phyloP scores from a whole-genome alignment of 495 filamentous ascomycete genomes.

The Baudoinia panamericana region DNA sequence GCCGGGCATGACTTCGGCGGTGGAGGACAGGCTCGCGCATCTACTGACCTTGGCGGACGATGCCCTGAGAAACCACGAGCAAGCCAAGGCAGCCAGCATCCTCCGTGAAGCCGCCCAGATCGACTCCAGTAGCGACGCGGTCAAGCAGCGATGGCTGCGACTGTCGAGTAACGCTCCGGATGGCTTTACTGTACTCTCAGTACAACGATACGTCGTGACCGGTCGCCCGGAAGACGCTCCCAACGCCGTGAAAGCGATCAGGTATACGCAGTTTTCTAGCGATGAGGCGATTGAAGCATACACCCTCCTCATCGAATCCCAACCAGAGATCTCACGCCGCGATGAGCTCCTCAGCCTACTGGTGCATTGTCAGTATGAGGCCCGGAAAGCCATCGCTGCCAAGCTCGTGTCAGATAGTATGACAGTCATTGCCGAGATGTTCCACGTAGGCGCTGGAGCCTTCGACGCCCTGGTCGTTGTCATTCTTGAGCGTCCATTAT shows the following conservation, averaged over 20 bases:
- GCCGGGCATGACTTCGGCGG: no score
- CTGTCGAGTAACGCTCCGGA: conserved; percentile 2
- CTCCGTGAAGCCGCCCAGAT: conserved; percentile 15
- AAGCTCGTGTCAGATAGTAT: conserved; percentile 39
- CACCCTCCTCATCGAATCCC: conserved; percentile 39
- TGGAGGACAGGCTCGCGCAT: neutral
- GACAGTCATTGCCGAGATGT: conserved; percentile 43
- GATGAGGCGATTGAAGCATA: conserved; percentile 42
- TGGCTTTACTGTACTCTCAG: neutral
- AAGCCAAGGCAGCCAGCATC: conserved; percentile 10
- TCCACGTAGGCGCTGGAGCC: conserved; percentile 46
- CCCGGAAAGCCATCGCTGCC: conserved; percentile 41
- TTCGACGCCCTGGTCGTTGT: conserved; percentile 45
- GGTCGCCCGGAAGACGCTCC: conserved; percentile 44
- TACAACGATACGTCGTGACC: conserved; percentile 35
- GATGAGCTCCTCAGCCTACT: conserved; percentile 48
- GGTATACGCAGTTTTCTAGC: conserved; percentile 39
- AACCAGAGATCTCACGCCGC: conserved; percentile 24
- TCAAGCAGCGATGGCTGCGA: conserved; percentile 13
- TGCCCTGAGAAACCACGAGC: conserved; percentile 1
- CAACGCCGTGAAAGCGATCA: conserved; percentile 43
- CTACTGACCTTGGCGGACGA: conserved; percentile 11
- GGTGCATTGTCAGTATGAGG: conserved; percentile 38
- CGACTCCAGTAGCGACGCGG: conserved; percentile 3
- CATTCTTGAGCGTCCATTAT: conserved; percentile 43